phyloP scores from a whole-genome alignment of 257 asterid species.

The Rubia yunnanensis region DNA sequence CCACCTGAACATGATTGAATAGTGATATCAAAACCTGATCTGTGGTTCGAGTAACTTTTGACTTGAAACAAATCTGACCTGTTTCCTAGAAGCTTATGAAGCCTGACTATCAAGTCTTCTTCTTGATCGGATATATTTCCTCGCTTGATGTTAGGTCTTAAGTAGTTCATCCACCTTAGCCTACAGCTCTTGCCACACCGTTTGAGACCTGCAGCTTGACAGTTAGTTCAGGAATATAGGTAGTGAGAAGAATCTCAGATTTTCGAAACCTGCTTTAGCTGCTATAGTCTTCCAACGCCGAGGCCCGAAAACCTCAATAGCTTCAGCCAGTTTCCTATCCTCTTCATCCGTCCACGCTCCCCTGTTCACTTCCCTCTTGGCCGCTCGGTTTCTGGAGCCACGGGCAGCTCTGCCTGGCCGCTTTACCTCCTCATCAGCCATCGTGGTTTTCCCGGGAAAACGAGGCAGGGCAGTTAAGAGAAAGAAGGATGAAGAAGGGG shows the following conservation, averaged over 20 bases:
- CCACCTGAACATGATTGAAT: conserved; percentile 18
- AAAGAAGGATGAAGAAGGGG: not conserved
- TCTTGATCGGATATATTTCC: conserved; percentile 54
- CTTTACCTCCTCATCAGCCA: conserved; percentile 8
- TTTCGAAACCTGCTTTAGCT: conserved; percentile 32
- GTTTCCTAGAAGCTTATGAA: conserved; percentile 48
- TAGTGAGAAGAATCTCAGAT: not conserved
- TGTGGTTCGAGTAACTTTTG: not conserved
- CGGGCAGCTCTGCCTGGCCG: not conserved
- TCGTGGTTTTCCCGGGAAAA: not conserved
- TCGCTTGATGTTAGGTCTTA: conserved; percentile 49
- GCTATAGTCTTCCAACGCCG: conserved; percentile 41
- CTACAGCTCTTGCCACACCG: conserved; percentile 50
- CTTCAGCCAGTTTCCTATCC: conserved; percentile 38
- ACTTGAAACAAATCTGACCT: conserved; percentile 18
- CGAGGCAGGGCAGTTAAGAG: not conserved
- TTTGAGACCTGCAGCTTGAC: conserved; percentile 21
- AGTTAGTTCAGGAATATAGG: not conserved
- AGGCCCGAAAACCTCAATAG: conserved; percentile 32
- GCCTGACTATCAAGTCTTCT: conserved; percentile 48
- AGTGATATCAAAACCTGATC: not conserved
- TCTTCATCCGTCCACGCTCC: conserved; percentile 56
- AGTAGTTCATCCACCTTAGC: conserved; percentile 54
- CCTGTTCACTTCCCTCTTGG: conserved; percentile 28
- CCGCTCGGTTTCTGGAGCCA: not conserved